These are phyloP conservation scores for Lepidium aucheri DNA, from an alignment of 345 rosid species.

Conservation along the genomic window DNA sequence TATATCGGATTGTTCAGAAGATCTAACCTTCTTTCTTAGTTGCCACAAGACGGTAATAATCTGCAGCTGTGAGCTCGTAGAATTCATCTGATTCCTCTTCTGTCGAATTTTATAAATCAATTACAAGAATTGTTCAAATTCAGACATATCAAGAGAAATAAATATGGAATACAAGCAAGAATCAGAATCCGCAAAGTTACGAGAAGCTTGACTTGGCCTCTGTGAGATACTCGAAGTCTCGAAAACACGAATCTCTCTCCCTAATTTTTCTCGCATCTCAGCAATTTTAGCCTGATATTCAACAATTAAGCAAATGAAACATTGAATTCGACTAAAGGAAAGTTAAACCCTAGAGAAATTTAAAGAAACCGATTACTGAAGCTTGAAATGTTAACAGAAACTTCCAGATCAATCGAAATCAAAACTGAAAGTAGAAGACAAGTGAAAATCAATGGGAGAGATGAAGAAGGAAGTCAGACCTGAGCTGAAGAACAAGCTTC, in stretches of 20 bases:
- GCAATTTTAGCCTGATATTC: constrained; percentile 50
- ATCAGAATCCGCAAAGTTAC: constrained; percentile 17
- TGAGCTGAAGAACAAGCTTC: constrained; percentile 65
- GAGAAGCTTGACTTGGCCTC: constrained; percentile 36
- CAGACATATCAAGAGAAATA: neutral
- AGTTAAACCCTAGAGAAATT: neutral
- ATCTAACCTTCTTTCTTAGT: constrained; percentile 59
- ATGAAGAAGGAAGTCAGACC: constrained; percentile 25
- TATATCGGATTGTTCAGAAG: neutral
- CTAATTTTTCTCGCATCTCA: constrained; percentile 58
- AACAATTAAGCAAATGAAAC: constrained; percentile 11
- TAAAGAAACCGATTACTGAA: neutral
- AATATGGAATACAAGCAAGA: neutral
- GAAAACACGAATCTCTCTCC: constrained; percentile 69
- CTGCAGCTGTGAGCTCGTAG: constrained; percentile 80
- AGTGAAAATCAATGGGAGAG: neutral
- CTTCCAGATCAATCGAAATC: neutral
- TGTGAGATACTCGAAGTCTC: constrained; percentile 45
- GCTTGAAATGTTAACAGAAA: neutral
- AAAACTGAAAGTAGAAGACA: neutral
- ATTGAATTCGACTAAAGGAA: neutral
- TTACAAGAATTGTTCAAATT: neutral
- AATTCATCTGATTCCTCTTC: constrained; percentile 77
- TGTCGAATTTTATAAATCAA: too few relatives aligned
- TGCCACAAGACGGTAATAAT: constrained; percentile 48